These are phyloP conservation scores for Globisporangium apiculatum DNA, from an alignment of 352 stramenopile genomes.

Conservation along the genomic window DNA sequence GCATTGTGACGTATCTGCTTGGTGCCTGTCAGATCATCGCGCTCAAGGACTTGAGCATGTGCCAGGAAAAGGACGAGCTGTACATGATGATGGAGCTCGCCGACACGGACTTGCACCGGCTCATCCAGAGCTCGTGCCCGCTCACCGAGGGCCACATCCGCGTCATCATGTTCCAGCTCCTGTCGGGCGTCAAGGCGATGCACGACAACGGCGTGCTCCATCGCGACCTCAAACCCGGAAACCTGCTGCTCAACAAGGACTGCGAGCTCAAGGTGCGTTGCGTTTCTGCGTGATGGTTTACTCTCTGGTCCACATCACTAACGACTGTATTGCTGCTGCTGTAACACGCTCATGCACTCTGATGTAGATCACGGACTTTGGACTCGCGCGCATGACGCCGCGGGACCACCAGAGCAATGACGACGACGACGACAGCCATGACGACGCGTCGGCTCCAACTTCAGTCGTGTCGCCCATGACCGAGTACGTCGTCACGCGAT, in stretches of 20 bases:
- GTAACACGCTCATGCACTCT: too few relatives aligned
- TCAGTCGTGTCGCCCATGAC: slow-evolving; percentile 52
- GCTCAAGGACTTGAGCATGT: slow-evolving; percentile 86
- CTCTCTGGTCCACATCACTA: too few relatives aligned
- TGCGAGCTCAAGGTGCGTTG: slow-evolving; percentile 73
- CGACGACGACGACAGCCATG: slow-evolving; percentile 4
- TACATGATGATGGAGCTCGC: slow-evolving; percentile 96
- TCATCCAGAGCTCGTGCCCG: slow-evolving; percentile 87
- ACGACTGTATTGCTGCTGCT: too few relatives aligned
- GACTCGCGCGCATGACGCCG: slow-evolving; percentile 83
- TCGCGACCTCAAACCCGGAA: slow-evolving; percentile 93
- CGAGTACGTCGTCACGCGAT: slow-evolving; percentile 94
- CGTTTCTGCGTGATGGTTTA: not conserved
- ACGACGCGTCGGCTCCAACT: slow-evolving; percentile 10
- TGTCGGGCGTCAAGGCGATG: slow-evolving; percentile 87
- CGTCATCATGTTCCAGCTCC: slow-evolving; percentile 83
- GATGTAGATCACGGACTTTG: slow-evolving; percentile 90
- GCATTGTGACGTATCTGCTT: too few relatives aligned
- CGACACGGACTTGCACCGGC: slow-evolving; percentile 89
- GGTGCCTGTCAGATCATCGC: slow-evolving; percentile 66
- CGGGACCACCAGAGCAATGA: slow-evolving; percentile 23
- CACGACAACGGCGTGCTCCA: slow-evolving; percentile 92
- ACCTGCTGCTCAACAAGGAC: slow-evolving; percentile 89
- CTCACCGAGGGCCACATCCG: slow-evolving; percentile 74
- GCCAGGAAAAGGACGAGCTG: slow-evolving; percentile 90